Base-by-base conservation (phyloP, 257 asterid genomes). In the Handroanthus guayacan region DNA sequence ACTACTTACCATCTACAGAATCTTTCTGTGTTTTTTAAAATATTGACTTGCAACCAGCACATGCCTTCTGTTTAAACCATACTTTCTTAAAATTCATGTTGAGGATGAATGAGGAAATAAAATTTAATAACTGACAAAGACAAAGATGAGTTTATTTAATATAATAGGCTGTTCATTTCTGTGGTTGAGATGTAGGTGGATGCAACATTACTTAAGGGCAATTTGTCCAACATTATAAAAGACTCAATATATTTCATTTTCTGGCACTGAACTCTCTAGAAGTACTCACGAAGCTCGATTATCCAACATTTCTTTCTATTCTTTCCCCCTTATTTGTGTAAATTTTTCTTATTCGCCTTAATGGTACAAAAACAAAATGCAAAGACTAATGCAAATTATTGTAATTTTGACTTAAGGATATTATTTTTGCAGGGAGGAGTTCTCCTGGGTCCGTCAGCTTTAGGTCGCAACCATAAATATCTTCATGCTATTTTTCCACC, bases 381-480 rank as follows among this genome's bases (percentile, higher is more conserved):
- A 8, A 14, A 41, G 52, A 10, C 58, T 17, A 17, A 12, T 25
- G 61, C 36, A 55, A 38, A 37, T 68, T 50, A 37, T 2, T 20
- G 38, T 1, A 70, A 65, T 5, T 12, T 17, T 14, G 48, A 60
- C 55, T 55, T 54, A 13, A 34, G 9, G 5, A 18, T 41, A 51
- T 50, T 60, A 11, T 67, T 80, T 75, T 71, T 52, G 45, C 80
- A 88, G 93, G 93, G 93, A 69, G 93, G 93, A 37, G 57, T 88
- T 75, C 75, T 88, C 54, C 93, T 88, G 18, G 93, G 93, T 71
- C 91, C 93, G 2, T 88, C 93, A 3, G 89, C 91, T 75, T 79
- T 88, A 62, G 91, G 94, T 62, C 90, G 91, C 72, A 89, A 67
- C 84, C 57, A 64, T 0, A 76, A 80, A 47, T 89, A 83, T 75